phyloP scores from a whole-genome alignment of 495 filamentous ascomycete species.

The Gamarada debralockiae region DNA sequence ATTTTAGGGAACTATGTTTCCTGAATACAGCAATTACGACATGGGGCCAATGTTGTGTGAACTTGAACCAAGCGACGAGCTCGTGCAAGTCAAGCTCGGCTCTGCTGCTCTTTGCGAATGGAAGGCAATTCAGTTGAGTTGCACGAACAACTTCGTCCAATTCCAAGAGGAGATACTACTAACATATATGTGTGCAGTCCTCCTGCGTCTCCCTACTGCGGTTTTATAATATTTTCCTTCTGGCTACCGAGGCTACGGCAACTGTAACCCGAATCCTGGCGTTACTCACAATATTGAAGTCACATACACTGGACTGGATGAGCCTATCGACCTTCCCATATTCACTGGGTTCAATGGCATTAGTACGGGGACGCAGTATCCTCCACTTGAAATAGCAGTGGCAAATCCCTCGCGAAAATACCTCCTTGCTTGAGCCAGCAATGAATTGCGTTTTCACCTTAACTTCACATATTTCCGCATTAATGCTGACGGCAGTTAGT shows the following conservation, averaged over 20 bases:
- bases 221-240: neutral
- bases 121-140: conserved; percentile 73
- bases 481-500: too few species aligned
- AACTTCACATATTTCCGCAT: too few species aligned
- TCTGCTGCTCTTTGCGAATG: conserved; percentile 69
- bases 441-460: too few species aligned
- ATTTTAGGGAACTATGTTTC: too few species aligned
- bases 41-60: too few species aligned
- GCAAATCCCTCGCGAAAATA: too few species aligned
- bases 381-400: neutral
- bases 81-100: conserved; percentile 67
- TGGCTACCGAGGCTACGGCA: conserved; percentile 1
- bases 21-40: too few species aligned
- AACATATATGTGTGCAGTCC: too few species aligned
- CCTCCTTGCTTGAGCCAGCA: too few species aligned
- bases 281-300: neutral
- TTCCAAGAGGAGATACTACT: conserved; percentile 70
- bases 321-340: neutral
- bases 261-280: neutral
- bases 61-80: too few species aligned
- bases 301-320: neutral
- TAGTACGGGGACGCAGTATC: neutral
- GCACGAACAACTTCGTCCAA: conserved; percentile 74
- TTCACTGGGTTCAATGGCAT: neutral
- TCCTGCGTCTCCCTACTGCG: neutral